These are phyloP conservation scores for Mimosa pudica DNA, from an alignment of 306 rosid genomes.

Conservation along the genomic window DNA sequence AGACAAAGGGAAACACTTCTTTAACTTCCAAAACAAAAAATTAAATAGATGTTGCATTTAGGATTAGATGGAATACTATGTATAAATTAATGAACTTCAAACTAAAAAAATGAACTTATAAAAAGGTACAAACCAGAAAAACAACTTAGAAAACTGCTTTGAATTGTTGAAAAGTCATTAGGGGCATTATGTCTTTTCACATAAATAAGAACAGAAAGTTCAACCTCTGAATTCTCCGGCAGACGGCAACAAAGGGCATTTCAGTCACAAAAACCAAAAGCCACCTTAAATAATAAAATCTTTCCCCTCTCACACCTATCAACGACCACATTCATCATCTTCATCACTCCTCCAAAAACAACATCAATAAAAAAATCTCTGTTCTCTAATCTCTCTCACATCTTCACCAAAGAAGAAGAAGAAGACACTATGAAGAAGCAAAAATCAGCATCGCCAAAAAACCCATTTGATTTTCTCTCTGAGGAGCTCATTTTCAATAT, in stretches of 20 bases:
- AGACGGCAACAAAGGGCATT: slow-evolving; percentile 33
- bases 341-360: neutral
- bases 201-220: neutral
- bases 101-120: no score
- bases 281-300: neutral
- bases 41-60: no score
- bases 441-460: slow-evolving; percentile 24
- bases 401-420: neutral
- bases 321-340: slow-evolving; percentile 17
- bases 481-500: slow-evolving; percentile 70
- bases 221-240: neutral
- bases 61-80: no score
- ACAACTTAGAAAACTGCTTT: no score
- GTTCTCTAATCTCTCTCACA: neutral
- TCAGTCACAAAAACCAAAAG: slow-evolving; percentile 40
- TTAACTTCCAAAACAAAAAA: no score
- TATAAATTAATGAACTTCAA: no score
- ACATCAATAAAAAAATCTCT: neutral
- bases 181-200: neutral
- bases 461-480: slow-evolving; percentile 62
- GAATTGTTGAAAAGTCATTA: neutral
- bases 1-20: no score
- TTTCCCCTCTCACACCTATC: neutral
- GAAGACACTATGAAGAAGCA: slow-evolving; percentile 45
- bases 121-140: no score